These are phyloP conservation scores for Vitis hybrid DNA, from an alignment of 177 flowering plant genomes.

Conservation along the genomic window DNA sequence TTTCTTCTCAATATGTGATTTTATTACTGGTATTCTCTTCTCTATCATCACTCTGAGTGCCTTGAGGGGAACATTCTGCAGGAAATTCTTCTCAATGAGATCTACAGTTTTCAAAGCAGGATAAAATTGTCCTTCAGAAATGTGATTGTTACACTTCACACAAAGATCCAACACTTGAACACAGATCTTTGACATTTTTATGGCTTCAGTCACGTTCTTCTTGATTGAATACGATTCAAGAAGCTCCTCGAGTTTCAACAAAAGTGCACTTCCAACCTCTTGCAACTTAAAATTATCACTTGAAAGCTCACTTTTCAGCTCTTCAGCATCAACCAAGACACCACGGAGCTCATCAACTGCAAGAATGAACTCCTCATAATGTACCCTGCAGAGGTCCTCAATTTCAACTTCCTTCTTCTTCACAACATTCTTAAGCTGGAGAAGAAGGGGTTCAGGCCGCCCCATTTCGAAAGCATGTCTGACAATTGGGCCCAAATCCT, in stretches of 20 bases:
- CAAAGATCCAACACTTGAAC: conserved; percentile 69
- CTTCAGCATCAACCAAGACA: conserved; percentile 89
- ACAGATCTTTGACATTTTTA: conserved; percentile 66
- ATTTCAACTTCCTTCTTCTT: conserved; percentile 90
- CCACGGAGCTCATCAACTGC: conserved; percentile 98
- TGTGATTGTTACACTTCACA: conserved; percentile 66
- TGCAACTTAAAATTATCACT: conserved; percentile 77
- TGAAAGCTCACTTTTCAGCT: conserved; percentile 70
- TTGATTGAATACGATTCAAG: conserved; percentile 68
- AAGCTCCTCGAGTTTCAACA: conserved; percentile 75
- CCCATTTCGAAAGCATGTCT: conserved; percentile 83
- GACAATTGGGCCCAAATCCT: conserved; percentile 78
- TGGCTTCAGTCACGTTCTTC: conserved; percentile 75
- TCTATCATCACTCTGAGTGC: conserved; percentile 49
- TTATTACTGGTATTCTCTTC: conserved; percentile 64
- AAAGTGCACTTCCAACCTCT: conserved; percentile 69
- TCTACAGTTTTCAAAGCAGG: conserved; percentile 82
- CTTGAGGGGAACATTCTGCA: conserved; percentile 58
- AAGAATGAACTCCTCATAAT: conserved; percentile 86
- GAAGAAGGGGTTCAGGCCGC: conserved; percentile 71
- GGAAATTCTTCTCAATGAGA: conserved; percentile 61
- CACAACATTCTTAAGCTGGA: conserved; percentile 68
- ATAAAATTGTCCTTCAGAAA: conserved; percentile 71
- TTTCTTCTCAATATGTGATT: conserved; percentile 75
- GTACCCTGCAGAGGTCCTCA: conserved; percentile 88